These are phyloP conservation scores for Suillus plorans DNA, from an alignment of 768 basidiomycete species.

Conservation along the genomic window DNA sequence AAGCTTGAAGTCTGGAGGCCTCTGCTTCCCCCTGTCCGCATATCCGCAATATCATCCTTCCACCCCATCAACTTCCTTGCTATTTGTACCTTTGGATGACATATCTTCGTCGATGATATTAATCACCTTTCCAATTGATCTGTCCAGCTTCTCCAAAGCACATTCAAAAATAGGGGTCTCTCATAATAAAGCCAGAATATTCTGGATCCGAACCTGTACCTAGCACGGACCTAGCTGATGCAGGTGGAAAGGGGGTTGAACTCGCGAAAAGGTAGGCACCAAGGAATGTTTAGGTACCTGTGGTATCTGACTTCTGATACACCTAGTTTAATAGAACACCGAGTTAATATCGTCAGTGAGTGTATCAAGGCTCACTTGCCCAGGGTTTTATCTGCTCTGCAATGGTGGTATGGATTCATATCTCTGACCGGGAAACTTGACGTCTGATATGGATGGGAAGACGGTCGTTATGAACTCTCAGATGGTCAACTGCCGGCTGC, in stretches of 20 bases:
- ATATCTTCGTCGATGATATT: constrained; percentile 45
- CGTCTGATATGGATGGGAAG: too few relatives aligned
- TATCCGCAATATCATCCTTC: constrained; percentile 39
- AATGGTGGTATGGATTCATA: too few relatives aligned
- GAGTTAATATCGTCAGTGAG: too few relatives aligned
- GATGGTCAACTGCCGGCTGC: too few relatives aligned
- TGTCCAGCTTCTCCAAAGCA: constrained; percentile 44
- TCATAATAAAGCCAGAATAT: constrained; percentile 33
- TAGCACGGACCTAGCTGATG: constrained; percentile 20
- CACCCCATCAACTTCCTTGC: constrained; percentile 42
- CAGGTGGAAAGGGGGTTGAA: constrained; percentile 17
- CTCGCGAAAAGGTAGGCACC: background rate
- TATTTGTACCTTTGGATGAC: constrained; percentile 30
- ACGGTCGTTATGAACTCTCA: too few relatives aligned
- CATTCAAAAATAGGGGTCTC: constrained; percentile 49
- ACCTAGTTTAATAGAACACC: constrained; percentile 32
- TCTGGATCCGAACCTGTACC: constrained; percentile 19
- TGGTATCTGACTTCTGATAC: constrained; percentile 46
- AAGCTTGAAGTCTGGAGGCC: background rate
- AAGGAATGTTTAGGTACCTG: constrained; percentile 25
- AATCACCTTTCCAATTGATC: constrained; percentile 43
- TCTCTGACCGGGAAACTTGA: too few relatives aligned
- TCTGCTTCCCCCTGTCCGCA: constrained; percentile 20
- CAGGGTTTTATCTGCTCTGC: too few relatives aligned
- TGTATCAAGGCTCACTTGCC: too few relatives aligned